phyloP scores from a whole-genome alignment of 1,139 yeast species.

The Hyphopichia buzzinii region DNA sequence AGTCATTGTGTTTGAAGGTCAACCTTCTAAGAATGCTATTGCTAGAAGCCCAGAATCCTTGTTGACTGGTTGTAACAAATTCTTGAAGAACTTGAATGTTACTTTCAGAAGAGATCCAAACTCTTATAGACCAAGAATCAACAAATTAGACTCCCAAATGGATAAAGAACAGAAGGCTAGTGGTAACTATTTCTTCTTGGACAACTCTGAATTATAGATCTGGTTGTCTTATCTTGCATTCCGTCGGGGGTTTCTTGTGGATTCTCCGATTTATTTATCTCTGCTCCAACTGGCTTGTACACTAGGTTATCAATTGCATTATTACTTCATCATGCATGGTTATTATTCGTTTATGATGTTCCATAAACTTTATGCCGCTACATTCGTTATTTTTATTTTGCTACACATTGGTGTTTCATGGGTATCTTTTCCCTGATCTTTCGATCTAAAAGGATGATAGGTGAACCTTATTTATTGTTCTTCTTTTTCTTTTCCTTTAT shows the following conservation, averaged over 20 bases:
- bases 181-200: slow-evolving; percentile 96
- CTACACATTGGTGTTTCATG: background rate
- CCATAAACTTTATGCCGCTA: slow-evolving; percentile 3
- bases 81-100: slow-evolving; percentile 94
- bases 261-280: slow-evolving; percentile 3
- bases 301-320: slow-evolving; percentile 5
- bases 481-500: background rate
- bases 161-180: slow-evolving; percentile 91
- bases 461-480: background rate
- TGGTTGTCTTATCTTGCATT: slow-evolving; percentile 4
- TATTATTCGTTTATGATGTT: slow-evolving; percentile 3
- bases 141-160: slow-evolving; percentile 96
- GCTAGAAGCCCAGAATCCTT: slow-evolving; percentile 90
- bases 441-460: background rate
- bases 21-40: slow-evolving; percentile 77
- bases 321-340: slow-evolving; percentile 4
- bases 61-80: slow-evolving; percentile 94
- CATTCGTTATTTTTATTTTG: slow-evolving; percentile 2
- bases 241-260: background rate
- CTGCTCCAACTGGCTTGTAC: slow-evolving; percentile 3
- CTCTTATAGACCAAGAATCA: slow-evolving; percentile 97
- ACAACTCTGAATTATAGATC: slow-evolving; percentile 41
- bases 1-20: slow-evolving; percentile 96
- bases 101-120: slow-evolving; percentile 99
- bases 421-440: background rate